These are phyloP conservation scores for Ogataea zsoltii DNA, from an alignment of 805 yeast species.

Conservation along the genomic window DNA sequence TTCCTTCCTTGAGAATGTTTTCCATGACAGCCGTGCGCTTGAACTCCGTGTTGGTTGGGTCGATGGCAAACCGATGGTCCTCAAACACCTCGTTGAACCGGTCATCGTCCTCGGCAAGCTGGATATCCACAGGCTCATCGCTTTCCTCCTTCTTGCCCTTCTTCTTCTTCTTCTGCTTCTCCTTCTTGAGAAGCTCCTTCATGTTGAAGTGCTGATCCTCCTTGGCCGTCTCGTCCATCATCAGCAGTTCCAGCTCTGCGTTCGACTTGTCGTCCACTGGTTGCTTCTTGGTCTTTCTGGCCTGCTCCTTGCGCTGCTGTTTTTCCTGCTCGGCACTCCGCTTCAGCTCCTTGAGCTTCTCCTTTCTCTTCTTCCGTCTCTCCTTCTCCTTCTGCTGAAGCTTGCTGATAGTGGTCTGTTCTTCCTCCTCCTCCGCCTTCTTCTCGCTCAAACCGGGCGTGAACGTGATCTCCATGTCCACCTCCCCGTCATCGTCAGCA, in stretches of 20 bases:
- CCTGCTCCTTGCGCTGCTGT: conserved; percentile 39
- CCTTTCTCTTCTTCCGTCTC: conserved; percentile 82
- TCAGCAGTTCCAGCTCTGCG: conserved; percentile 73
- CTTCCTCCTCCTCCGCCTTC: conserved; percentile 37
- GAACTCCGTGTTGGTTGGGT: conserved; percentile 88
- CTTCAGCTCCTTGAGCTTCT: conserved; percentile 64
- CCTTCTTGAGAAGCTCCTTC: conserved; percentile 75
- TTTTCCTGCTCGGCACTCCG: conserved; percentile 52
- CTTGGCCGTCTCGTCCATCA: conserved; percentile 61
- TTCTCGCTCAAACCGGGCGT: conserved; percentile 75
- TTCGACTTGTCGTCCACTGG: conserved; percentile 43
- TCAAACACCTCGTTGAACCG: conserved; percentile 85
- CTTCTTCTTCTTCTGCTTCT: conserved; percentile 56
- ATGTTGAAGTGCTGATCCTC: conserved; percentile 68
- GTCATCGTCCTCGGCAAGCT: conserved; percentile 75
- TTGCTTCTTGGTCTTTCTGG: conserved; percentile 28
- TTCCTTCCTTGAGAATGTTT: conserved; percentile 74
- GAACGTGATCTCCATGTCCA: conserved; percentile 94
- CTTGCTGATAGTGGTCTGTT: conserved; percentile 73
- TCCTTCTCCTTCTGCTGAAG: conserved; percentile 89
- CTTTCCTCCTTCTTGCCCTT: conserved; percentile 49
- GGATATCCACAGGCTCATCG: conserved; percentile 47
- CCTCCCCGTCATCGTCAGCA: conserved; percentile 57
- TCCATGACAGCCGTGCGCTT: conserved; percentile 88
- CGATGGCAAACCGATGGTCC: conserved; percentile 89